These are phyloP conservation scores for Botrytis porri DNA, from an alignment of 2,329 filamentous ascomycete genomes.

Conservation along the genomic window DNA sequence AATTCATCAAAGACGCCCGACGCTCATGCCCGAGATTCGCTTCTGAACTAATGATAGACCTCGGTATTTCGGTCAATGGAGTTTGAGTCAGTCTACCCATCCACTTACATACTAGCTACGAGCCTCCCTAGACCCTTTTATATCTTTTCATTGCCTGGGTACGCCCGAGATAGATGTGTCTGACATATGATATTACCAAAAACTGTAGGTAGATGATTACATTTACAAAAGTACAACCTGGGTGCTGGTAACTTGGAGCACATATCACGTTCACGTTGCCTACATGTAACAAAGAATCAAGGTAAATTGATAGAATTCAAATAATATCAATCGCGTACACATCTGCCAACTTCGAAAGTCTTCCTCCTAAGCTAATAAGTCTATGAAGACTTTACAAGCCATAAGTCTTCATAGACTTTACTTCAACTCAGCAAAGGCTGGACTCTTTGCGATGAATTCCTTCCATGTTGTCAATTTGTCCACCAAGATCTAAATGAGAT, in stretches of 20 bases:
- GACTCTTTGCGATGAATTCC: constrained; percentile 40
- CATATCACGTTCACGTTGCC: background rate
- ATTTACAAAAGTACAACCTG: background rate
- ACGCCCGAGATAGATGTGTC: background rate
- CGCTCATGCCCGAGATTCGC: background rate
- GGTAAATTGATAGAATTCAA: background rate
- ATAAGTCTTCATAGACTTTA: too few relatives aligned
- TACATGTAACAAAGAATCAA: background rate
- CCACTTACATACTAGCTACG: too few relatives aligned
- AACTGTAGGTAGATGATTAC: background rate
- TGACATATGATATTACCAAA: background rate
- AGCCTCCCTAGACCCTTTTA: background rate
- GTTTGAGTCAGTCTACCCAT: background rate
- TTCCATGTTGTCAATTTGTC: constrained; percentile 45
- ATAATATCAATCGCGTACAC: background rate
- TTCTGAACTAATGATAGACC: background rate
- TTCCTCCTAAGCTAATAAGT: background rate
- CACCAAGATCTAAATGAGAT: constrained; percentile 34
- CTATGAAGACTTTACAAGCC: constrained; percentile 29
- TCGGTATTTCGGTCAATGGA: constrained; percentile 3
- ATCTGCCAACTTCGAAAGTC: background rate
- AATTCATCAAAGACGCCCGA: constrained; percentile 6
- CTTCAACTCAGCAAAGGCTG: constrained; percentile 41
- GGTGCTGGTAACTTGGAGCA: background rate
- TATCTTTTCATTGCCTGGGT: background rate